Percentiles rank a stretch among this genome's conserved stretches.
Conservation (phyloP, 179 eudicot species). For the Drosera spatulata region DNA sequence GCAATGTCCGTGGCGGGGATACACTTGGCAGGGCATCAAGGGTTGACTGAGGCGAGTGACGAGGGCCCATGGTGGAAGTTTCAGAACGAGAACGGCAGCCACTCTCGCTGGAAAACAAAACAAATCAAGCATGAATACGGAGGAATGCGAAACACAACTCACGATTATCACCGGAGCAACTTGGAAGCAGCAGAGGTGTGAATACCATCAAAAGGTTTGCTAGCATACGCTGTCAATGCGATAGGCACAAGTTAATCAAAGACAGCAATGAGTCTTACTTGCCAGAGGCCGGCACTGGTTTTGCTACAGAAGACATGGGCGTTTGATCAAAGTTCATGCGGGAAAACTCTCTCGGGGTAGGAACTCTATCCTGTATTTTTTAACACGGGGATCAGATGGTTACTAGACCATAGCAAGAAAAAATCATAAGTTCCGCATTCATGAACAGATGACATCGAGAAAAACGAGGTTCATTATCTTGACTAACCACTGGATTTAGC, state of each 20-base stretch:
- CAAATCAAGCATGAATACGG: too few relatives aligned
- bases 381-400: not conserved
- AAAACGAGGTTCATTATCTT: not conserved
- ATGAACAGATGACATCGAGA: not conserved
- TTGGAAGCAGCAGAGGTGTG: slow-evolving; percentile 2
- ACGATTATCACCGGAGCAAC: too few relatives aligned
- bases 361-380: slow-evolving; percentile 34
- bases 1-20: slow-evolving; percentile 9
- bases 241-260: slow-evolving; percentile 1
- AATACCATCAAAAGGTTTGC: not conserved
- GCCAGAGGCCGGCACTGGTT: slow-evolving; percentile 21
- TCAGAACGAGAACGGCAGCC: too few relatives aligned
- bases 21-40: slow-evolving; percentile 31
- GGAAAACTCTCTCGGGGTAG: slow-evolving; percentile 27
- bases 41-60: slow-evolving; percentile 35
- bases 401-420: not conserved
- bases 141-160: too few relatives aligned
- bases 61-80: slow-evolving; percentile 7
- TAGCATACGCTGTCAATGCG: not conserved
- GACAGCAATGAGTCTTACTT: slow-evolving; percentile 23
- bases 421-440: not conserved
- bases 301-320: slow-evolving; percentile 24
- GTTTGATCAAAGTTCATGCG: slow-evolving; percentile 14
- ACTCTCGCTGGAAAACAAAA: too few relatives aligned
- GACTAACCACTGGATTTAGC: slow-evolving; percentile 3